Percentiles rank a stretch among this genome's conserved stretches.
These are phyloP conservation scores for Ophiostoma angusticollis DNA, from an alignment of 2,329 filamentous ascomycete genomes.

Conservation along the genomic window DNA sequence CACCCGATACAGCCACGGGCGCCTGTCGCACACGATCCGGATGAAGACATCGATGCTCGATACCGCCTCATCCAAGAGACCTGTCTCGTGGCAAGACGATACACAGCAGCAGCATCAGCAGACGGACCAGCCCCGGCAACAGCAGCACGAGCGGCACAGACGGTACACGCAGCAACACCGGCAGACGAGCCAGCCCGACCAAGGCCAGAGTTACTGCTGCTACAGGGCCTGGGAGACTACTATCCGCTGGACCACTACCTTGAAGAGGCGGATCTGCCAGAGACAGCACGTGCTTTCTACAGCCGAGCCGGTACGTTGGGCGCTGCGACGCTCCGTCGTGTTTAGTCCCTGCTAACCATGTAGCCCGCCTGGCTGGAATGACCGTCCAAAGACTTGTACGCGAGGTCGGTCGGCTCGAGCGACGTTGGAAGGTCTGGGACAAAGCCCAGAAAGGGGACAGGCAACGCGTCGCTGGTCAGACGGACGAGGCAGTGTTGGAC, in stretches of 20 bases:
- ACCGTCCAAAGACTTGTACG: constrained; percentile 23
- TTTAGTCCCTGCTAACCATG: too few relatives aligned
- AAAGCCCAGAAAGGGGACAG: background rate
- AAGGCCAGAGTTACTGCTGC: background rate
- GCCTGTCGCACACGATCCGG: constrained; percentile 10
- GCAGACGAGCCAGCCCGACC: background rate
- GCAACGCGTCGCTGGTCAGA: background rate
- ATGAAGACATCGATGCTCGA: constrained; percentile 7
- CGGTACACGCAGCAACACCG: background rate
- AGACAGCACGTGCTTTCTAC: constrained; percentile 29
- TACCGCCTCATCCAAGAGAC: constrained; percentile 6
- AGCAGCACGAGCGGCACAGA: too few relatives aligned
- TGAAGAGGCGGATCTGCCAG: constrained; percentile 28
- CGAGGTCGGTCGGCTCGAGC: constrained; percentile 26
- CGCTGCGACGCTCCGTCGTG: too few relatives aligned
- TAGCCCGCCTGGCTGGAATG: constrained; percentile 22
- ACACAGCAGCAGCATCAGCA: background rate
- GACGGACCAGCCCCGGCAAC: too few relatives aligned
- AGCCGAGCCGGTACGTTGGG: constrained; percentile 23
- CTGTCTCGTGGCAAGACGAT: constrained; percentile 2
- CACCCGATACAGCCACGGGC: background rate
- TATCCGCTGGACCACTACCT: constrained; percentile 22
- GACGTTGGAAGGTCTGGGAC: constrained; percentile 23
- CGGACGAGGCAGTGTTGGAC: background rate
- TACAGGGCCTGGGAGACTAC: background rate